Evolutionary conservation across 2,329 filamentous ascomycete species (phyloP).

Genomic region (Colletotrichum lupini): DNA sequence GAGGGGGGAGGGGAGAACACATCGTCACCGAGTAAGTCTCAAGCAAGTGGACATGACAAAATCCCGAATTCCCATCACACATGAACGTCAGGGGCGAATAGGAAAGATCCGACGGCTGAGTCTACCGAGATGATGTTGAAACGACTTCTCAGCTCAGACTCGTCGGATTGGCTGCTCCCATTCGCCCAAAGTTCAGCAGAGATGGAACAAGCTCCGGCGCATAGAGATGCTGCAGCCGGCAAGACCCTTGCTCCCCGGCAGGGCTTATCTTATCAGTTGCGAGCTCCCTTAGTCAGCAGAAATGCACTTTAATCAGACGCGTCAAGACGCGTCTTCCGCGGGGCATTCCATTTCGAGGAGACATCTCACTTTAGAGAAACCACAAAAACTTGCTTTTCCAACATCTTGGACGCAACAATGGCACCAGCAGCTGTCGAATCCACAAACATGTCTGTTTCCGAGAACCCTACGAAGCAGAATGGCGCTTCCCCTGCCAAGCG

Average conservation of each 20-base stretch:
- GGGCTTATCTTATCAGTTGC: constrained; percentile 13
- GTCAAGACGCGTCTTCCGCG: constrained; percentile 26
- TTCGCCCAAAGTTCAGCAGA: constrained; percentile 24
- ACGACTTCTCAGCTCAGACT: constrained; percentile 26
- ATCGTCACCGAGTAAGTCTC: background rate
- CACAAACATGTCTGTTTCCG: constrained; percentile 3
- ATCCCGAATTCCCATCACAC: background rate
- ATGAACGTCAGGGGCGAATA: background rate
- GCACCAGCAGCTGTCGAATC: constrained; percentile 18
- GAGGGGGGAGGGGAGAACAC: background rate
- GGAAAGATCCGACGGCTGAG: constrained; percentile 15
- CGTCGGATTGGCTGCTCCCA: background rate
- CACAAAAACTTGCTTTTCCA: background rate
- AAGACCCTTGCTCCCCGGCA: constrained; percentile 1
- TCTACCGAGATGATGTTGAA: constrained; percentile 22
- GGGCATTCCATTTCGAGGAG: background rate
- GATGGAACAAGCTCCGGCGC: constrained; percentile 24
- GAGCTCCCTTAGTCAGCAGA: constrained; percentile 20
- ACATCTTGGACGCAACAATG: constrained; percentile 10
- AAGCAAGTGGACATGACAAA: background rate
- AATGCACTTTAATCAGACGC: constrained; percentile 26
- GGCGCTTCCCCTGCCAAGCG: constrained; percentile 28
- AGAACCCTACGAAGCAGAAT: constrained; percentile 23
- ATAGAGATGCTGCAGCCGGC: constrained; percentile 11
- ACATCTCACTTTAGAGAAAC: background rate